Base-by-base conservation (phyloP, 495 filamentous ascomycete species). In the Aspergillus funiculosus region DNA sequence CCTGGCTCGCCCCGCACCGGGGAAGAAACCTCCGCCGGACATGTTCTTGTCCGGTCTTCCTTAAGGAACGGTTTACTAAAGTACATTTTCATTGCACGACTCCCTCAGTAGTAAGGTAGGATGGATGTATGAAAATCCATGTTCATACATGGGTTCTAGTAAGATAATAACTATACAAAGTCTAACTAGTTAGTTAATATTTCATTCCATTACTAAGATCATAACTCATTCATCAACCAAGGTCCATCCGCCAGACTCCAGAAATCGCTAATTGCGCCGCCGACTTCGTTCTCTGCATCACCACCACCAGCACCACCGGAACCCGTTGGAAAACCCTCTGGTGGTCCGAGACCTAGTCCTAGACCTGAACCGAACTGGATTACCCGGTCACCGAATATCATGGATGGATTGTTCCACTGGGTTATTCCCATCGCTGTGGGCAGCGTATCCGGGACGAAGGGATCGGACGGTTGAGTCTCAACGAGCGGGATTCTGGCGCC, bases 231-330 rank as follows among this genome's bases (percentile, higher is more conserved):
- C 26, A 70, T 62, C 42, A 70, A 58, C 67, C 67, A 70, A 4
- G 64, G 67, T 8, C 63, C 64, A 53, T 70, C 67, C 25, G 64
- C 65, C 13, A 68, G 58, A 51, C 59, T 70, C 64, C 67, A 68
- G n/a, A 62, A 29, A 48, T 70, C 64, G 26, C 53, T 57, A 52
- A 64, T 28, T 4, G 17, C 40, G 6, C 40, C 3, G 0, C 24
- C 38, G 15, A 22, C 32, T 39, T 32, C 42, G n/a, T n/a, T n/a
- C 39, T 35, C 29, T 13, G 34, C 48, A 43, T 22, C 24, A 19
- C 38, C 21, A 7, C 39, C 44, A 5, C 34, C 10, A 7, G 29
- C 41, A 35, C 29, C 39, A 19, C 34, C 31, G 13, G 40, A 30
- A 18, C 29, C 41, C 10, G 10, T 24, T 28, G 34, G 35, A 6